Evolutionary conservation across 768 basidiomycete species (phyloP), one percentile per base, ranked within the genome.

Genomic region (Suillus subaureus): DNA sequence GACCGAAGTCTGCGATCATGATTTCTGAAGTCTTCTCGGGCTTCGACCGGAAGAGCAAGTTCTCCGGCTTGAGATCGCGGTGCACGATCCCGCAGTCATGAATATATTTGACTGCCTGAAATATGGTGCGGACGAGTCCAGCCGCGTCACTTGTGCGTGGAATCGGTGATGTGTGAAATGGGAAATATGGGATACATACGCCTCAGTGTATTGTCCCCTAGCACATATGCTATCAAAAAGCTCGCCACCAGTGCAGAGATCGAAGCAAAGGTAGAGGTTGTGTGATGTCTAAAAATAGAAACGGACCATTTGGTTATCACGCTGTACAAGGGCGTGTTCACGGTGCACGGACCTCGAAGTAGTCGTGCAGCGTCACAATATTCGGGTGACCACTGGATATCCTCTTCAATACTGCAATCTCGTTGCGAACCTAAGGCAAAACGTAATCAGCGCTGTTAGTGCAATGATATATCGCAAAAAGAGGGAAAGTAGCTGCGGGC

Each of bases 141-240:
- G 96, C 93, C 1, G 97, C 97, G 71, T 99, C 97, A 60, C 93
- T 55, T 95, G 68, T n/a, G 49, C 37, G 6, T 15, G 43, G 65
- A 61, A 57, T 49, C 13, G 35, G 57, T 62, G 8, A 39, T 15
- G 61, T 67, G 26, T 68, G 74, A 47, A 78, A 78, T 21, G 70
- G 43, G 42, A 33, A n/a, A n/a, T n/a, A 39, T 51, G 49, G 15
- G 26, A 28, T 5, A 80, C 89, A 71, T 69, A 94, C 93, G 88
- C 89, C 79, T 99, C 97, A 73, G 94, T 96, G 78, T 97, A 99
- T 75, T 94, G 94, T 61, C 95, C 96, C 78, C 96, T 94, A 37
- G 95, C 94, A 73, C 97, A 99, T 82, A 99, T 99, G 60, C 97
- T 87, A 77, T 99, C 97, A 72, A 99, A 99, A n/a, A 99, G 88